phyloP scores from a whole-genome alignment of 768 basidiomycete species.

The Antrodiella citrinella region DNA sequence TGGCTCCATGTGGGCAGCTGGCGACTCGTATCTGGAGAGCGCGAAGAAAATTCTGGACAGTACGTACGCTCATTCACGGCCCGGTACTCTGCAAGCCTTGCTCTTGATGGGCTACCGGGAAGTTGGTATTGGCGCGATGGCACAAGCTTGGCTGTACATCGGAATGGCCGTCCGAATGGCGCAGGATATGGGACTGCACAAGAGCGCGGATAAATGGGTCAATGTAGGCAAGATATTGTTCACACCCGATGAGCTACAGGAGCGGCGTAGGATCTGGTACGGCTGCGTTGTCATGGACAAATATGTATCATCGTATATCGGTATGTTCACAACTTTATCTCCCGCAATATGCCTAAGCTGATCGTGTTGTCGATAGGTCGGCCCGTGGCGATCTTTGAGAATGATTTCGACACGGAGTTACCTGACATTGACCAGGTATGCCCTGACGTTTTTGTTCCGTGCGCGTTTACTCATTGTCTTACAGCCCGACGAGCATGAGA shows the following conservation, averaged over 20 bases:
- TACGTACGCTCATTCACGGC: constrained; percentile 62
- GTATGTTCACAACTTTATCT: constrained; percentile 27
- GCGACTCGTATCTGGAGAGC: constrained; percentile 59
- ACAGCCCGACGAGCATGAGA: constrained; percentile 60
- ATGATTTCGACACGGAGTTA: constrained; percentile 67
- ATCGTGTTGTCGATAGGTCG: constrained; percentile 34
- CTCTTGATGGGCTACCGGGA: constrained; percentile 80
- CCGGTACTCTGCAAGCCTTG: constrained; percentile 72
- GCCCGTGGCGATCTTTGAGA: constrained; percentile 65
- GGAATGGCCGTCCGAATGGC: constrained; percentile 93
- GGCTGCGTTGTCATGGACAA: constrained; percentile 73
- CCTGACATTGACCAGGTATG: constrained; percentile 54
- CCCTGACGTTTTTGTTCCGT: constrained; percentile 3
- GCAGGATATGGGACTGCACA: constrained; percentile 80
- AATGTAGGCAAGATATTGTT: constrained; percentile 50
- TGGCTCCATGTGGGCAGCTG: constrained; percentile 73
- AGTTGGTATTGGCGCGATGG: constrained; percentile 85
- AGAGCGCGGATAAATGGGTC: constrained; percentile 72
- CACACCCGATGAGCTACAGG: constrained; percentile 51
- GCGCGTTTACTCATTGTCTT: background rate
- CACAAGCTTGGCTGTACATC: constrained; percentile 77
- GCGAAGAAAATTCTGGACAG: constrained; percentile 62
- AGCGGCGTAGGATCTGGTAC: constrained; percentile 71
- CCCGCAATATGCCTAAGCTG: constrained; percentile 1
- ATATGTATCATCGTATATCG: constrained; percentile 74